Evolutionary conservation across 2,329 filamentous ascomycete genomes (phyloP), one percentile per base, ranked within the genome.

Genomic region (Colletotrichum phormii): DNA sequence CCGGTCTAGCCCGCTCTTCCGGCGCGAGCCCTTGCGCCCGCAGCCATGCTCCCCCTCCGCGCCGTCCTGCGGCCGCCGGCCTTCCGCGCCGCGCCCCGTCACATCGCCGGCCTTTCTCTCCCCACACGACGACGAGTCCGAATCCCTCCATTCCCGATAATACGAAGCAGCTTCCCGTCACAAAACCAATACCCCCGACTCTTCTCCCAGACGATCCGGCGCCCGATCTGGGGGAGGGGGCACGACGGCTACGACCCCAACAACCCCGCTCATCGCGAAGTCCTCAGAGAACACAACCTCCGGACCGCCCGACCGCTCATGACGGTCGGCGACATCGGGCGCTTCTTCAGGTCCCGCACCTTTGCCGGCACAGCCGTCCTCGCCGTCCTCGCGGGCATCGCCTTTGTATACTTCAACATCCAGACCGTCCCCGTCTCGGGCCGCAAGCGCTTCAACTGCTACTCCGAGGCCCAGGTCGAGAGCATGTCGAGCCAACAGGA

Each of bases 371-470:
- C 83, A 33, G 80, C 89, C 15, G 79, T 86, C 18, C 75, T 84
- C 15, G 83, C 84, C 33, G 79, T 84, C 18, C 77, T 81, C n/a
- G 84, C 82, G 55, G 89, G 87, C 4, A 77, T 86, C 1, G 78
- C 79, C 9, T 91, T 95, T 79, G 95, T 95, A 84, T 84, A 91
- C 67, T 86, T 84, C 78, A 92, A 95, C 79, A 84, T 94, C 54
- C 92, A 96, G 80, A 89, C 88, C 37, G 93, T 95, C 15, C 93
- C 93, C 2, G 88, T 95, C 7, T 93, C 91, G 5, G 92, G 92
- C 0, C 89, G 94, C 9, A 86, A 86, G 77, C 88, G 94, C 46
- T 96, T 96, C 87, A 95, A 95, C 80, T 89, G 90, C 79, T 88
- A 91, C 73, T 85, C 84, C 46, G 84, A 90, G 7, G 84, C 85